Evolutionary conservation across 495 filamentous ascomycete genomes (phyloP).

Genomic region (Lindgomyces ingoldianus): DNA sequence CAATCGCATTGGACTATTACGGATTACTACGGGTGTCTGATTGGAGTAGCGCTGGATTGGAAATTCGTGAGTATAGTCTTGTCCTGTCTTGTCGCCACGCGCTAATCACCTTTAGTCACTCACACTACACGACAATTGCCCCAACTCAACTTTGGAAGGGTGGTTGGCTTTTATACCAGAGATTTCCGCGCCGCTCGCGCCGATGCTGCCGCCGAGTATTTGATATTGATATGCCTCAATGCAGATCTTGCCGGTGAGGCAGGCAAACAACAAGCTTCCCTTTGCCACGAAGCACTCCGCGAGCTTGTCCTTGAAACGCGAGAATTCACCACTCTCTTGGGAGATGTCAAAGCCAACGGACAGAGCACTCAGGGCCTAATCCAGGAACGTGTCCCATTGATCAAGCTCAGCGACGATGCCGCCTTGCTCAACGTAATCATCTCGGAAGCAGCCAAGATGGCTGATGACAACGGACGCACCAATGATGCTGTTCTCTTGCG

Average conservation of each 20-base stretch:
- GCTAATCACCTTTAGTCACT: slow-evolving; percentile 54
- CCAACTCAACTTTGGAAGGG: slow-evolving; percentile 90
- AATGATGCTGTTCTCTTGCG: slow-evolving; percentile 93
- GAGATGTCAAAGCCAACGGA: slow-evolving; percentile 83
- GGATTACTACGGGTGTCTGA: slow-evolving; percentile 84
- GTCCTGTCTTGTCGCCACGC: slow-evolving; percentile 2
- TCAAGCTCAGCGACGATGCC: slow-evolving; percentile 73
- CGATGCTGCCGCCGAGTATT: slow-evolving; percentile 88
- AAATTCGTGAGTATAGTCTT: slow-evolving; percentile 63
- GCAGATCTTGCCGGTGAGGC: slow-evolving; percentile 72
- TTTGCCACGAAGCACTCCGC: slow-evolving; percentile 92
- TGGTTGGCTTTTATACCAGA: slow-evolving; percentile 91
- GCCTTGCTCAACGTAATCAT: slow-evolving; percentile 87
- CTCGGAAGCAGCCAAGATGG: slow-evolving; percentile 81
- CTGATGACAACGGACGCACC: slow-evolving; percentile 88
- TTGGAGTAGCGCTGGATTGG: slow-evolving; percentile 65
- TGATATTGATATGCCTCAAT: slow-evolving; percentile 89
- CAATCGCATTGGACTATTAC: slow-evolving; percentile 86
- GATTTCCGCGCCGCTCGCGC: slow-evolving; percentile 90
- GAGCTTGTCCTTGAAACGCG: slow-evolving; percentile 92
- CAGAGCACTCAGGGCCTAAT: slow-evolving; percentile 79
- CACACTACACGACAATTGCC: slow-evolving; percentile 73
- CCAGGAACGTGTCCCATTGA: slow-evolving; percentile 82
- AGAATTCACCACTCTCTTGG: slow-evolving; percentile 90
- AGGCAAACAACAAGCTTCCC: slow-evolving; percentile 72